Conservation (phyloP, 306 rosid species). For the Vigna reflexopilosa region DNA sequence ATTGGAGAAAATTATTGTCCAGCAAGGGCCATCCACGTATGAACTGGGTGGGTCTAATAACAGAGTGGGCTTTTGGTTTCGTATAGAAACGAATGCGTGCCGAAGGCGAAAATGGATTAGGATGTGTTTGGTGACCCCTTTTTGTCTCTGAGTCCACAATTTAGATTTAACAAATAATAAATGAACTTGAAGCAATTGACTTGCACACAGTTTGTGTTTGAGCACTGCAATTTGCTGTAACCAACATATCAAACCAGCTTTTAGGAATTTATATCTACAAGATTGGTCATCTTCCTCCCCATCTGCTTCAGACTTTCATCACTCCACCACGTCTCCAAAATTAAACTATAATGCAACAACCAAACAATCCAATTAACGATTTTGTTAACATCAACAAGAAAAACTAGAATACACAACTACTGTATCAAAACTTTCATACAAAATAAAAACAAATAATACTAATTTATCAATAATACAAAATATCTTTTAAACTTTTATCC, state of each 20-base stretch:
- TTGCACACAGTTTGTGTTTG: constrained; percentile 24
- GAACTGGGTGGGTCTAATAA: background rate
- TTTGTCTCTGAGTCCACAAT: constrained; percentile 5
- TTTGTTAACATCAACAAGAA: constrained; percentile 46
- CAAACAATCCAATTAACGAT: constrained; percentile 45
- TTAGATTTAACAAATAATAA: constrained; percentile 25
- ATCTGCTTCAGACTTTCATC: constrained; percentile 42
- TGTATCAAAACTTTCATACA: background rate
- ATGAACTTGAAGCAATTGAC: constrained; percentile 41
- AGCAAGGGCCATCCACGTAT: constrained; percentile 36
- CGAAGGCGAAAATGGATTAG: constrained; percentile 38
- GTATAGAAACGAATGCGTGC: constrained; percentile 63
- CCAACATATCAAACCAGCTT: constrained; percentile 36
- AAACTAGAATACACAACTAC: background rate
- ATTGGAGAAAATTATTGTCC: too few relatives aligned
- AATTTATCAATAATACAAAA: too few relatives aligned
- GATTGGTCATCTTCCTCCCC: constrained; percentile 12
- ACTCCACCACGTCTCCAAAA: constrained; percentile 38
- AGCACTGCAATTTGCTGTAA: constrained; percentile 40
- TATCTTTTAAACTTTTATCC: too few relatives aligned
- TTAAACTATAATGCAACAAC: constrained; percentile 34
- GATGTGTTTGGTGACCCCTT: constrained; percentile 44
- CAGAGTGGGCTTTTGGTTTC: constrained; percentile 45
- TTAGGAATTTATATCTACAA: background rate
- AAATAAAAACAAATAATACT: background rate